phyloP scores from a whole-genome alignment of 805 yeast genomes.

The Starmerella vaccinii region DNA sequence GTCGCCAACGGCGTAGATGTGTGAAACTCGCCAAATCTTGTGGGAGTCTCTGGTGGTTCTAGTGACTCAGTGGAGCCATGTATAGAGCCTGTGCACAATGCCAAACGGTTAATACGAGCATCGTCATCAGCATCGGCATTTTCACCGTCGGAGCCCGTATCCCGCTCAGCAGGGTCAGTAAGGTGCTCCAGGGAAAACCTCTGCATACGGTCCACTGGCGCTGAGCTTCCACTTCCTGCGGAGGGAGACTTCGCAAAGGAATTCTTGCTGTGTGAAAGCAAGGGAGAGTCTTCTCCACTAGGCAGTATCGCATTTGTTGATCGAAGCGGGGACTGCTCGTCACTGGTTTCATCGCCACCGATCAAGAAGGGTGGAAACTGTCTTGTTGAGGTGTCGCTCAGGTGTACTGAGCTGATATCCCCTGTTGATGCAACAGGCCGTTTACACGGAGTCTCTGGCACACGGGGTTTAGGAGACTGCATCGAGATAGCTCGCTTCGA shows the following conservation, averaged over 20 bases:
- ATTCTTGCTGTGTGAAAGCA: conserved; percentile 6
- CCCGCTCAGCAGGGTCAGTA: conserved; percentile 6
- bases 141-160: neutral
- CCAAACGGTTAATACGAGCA: neutral
- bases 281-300: conserved; percentile 5
- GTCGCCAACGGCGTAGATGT: conserved; percentile 19
- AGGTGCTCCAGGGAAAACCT: conserved; percentile 19
- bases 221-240: conserved; percentile 9
- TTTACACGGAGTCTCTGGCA: conserved; percentile 58
- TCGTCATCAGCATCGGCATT: neutral
- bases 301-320: neutral
- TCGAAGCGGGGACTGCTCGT: neutral
- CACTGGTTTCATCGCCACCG: neutral
- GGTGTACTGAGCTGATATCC: conserved; percentile 28
- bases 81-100: neutral
- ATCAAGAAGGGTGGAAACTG: conserved; percentile 1
- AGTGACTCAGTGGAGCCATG: neutral
- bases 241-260: neutral
- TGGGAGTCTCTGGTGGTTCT: conserved; percentile 22
- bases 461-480: conserved; percentile 27
- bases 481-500: conserved; percentile 44
- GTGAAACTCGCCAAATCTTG: conserved; percentile 12
- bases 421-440: conserved; percentile 10
- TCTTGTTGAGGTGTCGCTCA: conserved; percentile 4
- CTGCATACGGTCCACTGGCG: conserved; percentile 20